Evolutionary conservation across 2,329 filamentous ascomycete genomes (phyloP), one percentile per base, ranked within the genome.

Genomic region (Fusarium sp.): DNA sequence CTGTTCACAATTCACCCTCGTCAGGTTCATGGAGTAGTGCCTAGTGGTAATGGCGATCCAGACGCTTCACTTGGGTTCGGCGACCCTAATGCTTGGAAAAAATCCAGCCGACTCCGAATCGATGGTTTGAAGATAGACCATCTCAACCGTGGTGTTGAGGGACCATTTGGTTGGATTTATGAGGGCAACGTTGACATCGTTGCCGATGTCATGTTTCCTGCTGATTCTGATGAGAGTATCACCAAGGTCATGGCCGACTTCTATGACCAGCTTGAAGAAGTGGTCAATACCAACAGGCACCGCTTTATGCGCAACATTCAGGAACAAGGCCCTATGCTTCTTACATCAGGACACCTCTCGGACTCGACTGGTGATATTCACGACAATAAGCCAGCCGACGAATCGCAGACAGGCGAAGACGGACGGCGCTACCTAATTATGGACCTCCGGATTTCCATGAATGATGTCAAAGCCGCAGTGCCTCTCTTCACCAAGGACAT

Each of bases 131-230:
- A 90, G 72, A 97, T 99, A 50, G 95, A 98, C 70, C 95, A 99
- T 74, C 82, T 99, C 9, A 99, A 99, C 72, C 87, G 93, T 37
- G 93, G 93, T 21, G 92, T 97, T 15, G 88, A 95, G 60, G 95
- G 95, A 0, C 93, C 94, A 0, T 97, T 99, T 74, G 93, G 92
- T 4, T 99, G 95, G 95, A 99, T 99, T 49, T 91, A 96, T 66
- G 92, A 98, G 76, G 95, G 95, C 31, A 96, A 95, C 61, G 93
- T 99, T 36, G 95, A 99, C 72, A 97, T 99, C 60, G 88, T 98
- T 13, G 91, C 95, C 7, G 95, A 99, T 70, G 88, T 99, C 64
- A 94, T 97, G 87, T 91, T 99, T 60, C 95, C 95, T 1, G 87
- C 88, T 29, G 95, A 98, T 50, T 86, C 87, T 36, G 91, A 96